These are phyloP conservation scores for Xylaria sp. DNA, from an alignment of 2,329 filamentous ascomycete species.

Conservation along the genomic window DNA sequence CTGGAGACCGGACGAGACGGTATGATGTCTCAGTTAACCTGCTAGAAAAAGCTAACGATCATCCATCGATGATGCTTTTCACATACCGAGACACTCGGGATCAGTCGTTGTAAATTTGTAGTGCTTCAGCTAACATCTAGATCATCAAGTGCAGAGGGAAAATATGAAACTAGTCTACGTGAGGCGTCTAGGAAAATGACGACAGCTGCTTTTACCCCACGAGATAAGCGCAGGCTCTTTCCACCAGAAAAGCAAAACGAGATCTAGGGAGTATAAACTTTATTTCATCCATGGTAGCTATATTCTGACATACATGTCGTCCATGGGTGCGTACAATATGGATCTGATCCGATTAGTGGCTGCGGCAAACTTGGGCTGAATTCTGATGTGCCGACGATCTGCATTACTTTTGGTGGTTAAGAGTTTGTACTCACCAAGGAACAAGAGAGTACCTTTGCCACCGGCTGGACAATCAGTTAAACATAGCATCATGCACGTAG, in stretches of 20 bases:
- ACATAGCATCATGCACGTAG: neutral
- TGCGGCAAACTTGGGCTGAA: neutral
- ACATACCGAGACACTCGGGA: neutral
- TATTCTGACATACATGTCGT: constrained; percentile 22
- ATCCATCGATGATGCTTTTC: neutral
- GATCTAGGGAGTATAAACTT: neutral
- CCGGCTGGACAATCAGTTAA: neutral
- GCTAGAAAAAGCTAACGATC: neutral
- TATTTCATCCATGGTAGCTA: neutral
- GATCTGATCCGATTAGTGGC: constrained; percentile 7
- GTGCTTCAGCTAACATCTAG: neutral
- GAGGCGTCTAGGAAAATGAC: neutral
- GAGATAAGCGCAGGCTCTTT: neutral
- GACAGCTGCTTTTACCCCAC: constrained; percentile 8
- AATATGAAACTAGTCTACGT: neutral
- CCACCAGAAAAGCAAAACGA: neutral
- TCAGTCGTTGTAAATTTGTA: neutral
- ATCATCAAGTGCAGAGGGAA: too few species aligned
- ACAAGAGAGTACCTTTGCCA: too few species aligned
- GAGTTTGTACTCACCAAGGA: too few species aligned
- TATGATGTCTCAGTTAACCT: neutral
- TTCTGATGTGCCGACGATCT: constrained; percentile 7
- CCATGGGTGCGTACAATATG: neutral
- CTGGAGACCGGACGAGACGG: neutral
- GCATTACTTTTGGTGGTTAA: neutral